Base-by-base conservation (phyloP, 805 yeast genomes). In the Alloascoidea hylecoeti region DNA sequence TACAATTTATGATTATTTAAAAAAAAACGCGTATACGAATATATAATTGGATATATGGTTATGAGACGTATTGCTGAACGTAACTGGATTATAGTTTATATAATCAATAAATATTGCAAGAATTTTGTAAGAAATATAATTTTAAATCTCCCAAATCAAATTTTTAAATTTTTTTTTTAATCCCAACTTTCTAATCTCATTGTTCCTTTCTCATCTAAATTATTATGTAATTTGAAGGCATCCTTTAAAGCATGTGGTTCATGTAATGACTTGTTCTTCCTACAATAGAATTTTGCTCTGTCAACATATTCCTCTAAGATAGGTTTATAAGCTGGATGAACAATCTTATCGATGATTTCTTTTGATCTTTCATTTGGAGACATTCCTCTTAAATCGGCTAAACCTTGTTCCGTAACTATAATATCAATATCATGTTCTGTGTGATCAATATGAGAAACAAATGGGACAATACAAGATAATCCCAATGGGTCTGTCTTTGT, bases 341-440 rank as follows among this genome's bases (percentile, higher is more conserved):
- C 92, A 63, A 92, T 77, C 56, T 89, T 76, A 55, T 83, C 70
- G 53, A 92, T 84, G 49, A 92, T 79, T 46, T 67, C 82, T 41
- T 79, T 68, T 15, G 95, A 94, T 59, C 98, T 78, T 63, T 88
- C 96, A 58, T 78, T 81, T 54, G 98, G 98, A 18, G 95, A 70
- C 50, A 89, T 63, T 33, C 98, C 98, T 68, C 98, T 81, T 47
- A 92, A 66, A 58, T 92, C 98, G 37, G 98, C 97, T 43, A 92
- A 73, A 55, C 98, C 98, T 56, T 76, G 92, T 52, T 92, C 97
- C 17, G 98, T 92, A 40, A 92, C 98, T 44, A 88, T 58, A 35
- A 89, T 68, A 56, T 89, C 98, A 52, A 92, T 70, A 54, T 92
- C 98, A 58, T 92, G 98, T 66, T 92, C 98, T 33, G 98, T 92